Evolutionary conservation across 1,284 basidiomycete genomes (phyloP), one percentile per base, ranked within the genome.

Genomic region (Leccinum angustisporum): DNA sequence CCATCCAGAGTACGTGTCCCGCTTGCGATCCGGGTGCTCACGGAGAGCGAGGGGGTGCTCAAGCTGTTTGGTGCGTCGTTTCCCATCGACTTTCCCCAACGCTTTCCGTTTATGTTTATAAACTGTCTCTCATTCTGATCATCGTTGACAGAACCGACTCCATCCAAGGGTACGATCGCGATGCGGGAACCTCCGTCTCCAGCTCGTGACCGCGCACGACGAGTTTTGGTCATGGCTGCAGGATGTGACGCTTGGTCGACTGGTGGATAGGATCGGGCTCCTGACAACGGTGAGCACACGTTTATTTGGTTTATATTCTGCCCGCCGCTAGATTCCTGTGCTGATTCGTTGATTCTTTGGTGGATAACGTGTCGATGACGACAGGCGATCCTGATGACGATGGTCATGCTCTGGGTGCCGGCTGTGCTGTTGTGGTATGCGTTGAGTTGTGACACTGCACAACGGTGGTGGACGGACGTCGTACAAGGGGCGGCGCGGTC

Each of bases 21-120:
- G n/a, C 56, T 73, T 5, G 73, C 74, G 48, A 4, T 73, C 1
- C 33, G 58, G 18, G 72, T 72, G n/a, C 68, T 73, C 36, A 65
- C 72, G 3, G 74, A 72, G 53, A 36, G 43, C 1, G 64, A 70
- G 46, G 75, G 72, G 5, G 59, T 70, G 0, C 64, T 75, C 18
- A 74, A 74, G 31, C 59, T 76, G 2, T 75, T 66, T 31, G 73
- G 72, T 75, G 18, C 31, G 70, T 65, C 13, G 0, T 11, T 55
- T 18, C 5, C 3, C 9, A 0, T 9, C 25, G 6, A 6, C 3
- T 3, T 38, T 14, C 5, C 0, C 10, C 0, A 25, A 18, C 2
- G 8, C 8, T 60, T 16, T 8, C 10, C 18, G 11, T 25, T 8
- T 40, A 16, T 40, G 9, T 25, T 8, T 40, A 16, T 40, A 9